Conservation (phyloP, 352 stramenopile species). For the Salisapilia sapeloensis region DNA sequence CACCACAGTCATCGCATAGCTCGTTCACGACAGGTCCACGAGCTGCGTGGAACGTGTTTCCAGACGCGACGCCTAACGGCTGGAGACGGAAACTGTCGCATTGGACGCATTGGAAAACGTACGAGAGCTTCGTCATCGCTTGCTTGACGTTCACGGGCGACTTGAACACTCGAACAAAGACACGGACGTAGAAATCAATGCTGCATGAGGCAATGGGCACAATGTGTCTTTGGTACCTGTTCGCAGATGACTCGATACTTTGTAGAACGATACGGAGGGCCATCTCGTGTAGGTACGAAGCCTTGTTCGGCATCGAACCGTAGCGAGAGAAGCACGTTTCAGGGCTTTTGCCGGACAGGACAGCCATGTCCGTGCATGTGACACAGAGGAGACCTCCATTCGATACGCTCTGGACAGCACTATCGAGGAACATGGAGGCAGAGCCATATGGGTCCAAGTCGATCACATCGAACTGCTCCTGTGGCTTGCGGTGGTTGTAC, state of each 20-base stretch:
- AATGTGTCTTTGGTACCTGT: constrained; percentile 93
- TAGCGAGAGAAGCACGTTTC: constrained; percentile 83
- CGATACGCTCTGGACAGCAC: constrained; percentile 88
- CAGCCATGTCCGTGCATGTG: constrained; percentile 99
- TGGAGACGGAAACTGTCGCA: constrained; percentile 97
- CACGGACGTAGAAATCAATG: constrained; percentile 99
- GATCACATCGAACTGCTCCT: constrained; percentile 97
- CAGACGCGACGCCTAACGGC: constrained; percentile 75
- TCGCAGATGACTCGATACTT: constrained; percentile 88
- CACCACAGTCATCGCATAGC: constrained; percentile 62
- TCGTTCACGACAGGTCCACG: constrained; percentile 49
- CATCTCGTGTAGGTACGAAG: constrained; percentile 80
- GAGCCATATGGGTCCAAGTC: constrained; percentile 99
- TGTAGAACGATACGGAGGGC: constrained; percentile 88
- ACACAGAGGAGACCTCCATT: constrained; percentile 96
- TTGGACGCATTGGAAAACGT: constrained; percentile 85
- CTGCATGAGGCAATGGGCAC: constrained; percentile 94
- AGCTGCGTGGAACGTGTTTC: constrained; percentile 75
- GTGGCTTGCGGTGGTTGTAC: constrained; percentile 72
- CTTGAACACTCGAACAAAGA: constrained; percentile 98
- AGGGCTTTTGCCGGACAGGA: constrained; percentile 77
- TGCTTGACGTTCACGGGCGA: constrained; percentile 91
- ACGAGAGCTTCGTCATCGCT: constrained; percentile 82
- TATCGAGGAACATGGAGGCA: constrained; percentile 96
- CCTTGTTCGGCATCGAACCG: constrained; percentile 71